Conservation (phyloP, 2,329 filamentous ascomycete genomes). For the Aspergillus fijiensis region DNA sequence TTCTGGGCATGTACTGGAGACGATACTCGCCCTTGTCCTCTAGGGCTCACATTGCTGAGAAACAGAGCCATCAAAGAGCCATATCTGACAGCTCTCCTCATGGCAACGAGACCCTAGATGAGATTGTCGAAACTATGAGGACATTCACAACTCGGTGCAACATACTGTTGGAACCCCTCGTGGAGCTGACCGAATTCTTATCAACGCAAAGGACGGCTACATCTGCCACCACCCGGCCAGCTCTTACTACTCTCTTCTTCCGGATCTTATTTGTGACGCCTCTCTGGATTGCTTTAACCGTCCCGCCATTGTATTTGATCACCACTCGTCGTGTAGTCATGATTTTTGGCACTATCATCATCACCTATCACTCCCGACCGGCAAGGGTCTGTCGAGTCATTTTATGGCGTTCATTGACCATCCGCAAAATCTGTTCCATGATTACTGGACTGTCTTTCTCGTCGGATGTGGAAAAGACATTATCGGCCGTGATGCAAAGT, state of each 20-base stretch:
- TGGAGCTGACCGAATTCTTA: slow-evolving; percentile 88
- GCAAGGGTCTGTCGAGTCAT: slow-evolving; percentile 82
- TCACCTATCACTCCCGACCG: slow-evolving; percentile 90
- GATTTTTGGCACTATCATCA: slow-evolving; percentile 77
- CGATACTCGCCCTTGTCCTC: slow-evolving; percentile 88
- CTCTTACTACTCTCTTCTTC: slow-evolving; percentile 84
- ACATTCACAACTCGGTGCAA: slow-evolving; percentile 91
- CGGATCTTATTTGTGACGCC: slow-evolving; percentile 85
- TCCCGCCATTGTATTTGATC: slow-evolving; percentile 80
- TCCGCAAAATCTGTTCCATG: slow-evolving; percentile 67
- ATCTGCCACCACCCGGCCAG: slow-evolving; percentile 84
- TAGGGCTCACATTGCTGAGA: slow-evolving; percentile 71
- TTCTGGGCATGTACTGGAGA: slow-evolving; percentile 87
- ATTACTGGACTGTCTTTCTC: slow-evolving; percentile 77
- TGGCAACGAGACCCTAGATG: slow-evolving; percentile 91
- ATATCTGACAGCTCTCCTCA: slow-evolving; percentile 65
- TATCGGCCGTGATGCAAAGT: slow-evolving; percentile 34
- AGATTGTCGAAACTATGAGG: slow-evolving; percentile 92
- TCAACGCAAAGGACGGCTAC: slow-evolving; percentile 88
- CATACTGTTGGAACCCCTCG: slow-evolving; percentile 82
- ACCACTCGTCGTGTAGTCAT: slow-evolving; percentile 82
- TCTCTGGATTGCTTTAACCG: slow-evolving; percentile 78
- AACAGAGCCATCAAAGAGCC: slow-evolving; percentile 53
- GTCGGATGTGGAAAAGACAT: slow-evolving; percentile 28
- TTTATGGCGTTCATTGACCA: slow-evolving; percentile 79